These are phyloP conservation scores for Mycena filopes DNA, from an alignment of 768 basidiomycete species.

Conservation along the genomic window DNA sequence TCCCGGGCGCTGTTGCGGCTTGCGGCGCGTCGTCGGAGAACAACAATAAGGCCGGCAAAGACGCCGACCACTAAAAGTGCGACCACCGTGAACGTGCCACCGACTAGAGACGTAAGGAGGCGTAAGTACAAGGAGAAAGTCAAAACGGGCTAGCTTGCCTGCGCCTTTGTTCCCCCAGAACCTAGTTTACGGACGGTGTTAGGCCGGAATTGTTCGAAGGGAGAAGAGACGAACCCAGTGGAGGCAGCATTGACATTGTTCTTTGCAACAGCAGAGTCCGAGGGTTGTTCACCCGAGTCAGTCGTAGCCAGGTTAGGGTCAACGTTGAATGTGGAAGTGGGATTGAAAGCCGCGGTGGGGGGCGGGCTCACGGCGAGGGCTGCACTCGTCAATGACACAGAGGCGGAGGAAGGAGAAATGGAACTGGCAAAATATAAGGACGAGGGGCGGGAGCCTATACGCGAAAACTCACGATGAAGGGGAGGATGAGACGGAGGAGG, in stretches of 20 bases:
- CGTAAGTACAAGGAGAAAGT: not conserved
- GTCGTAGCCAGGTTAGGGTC: not conserved
- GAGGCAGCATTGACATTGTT: constrained; percentile 24
- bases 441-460: not conserved
- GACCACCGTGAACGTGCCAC: constrained; percentile 29
- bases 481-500: constrained; percentile 65
- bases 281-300: constrained; percentile 1
- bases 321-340: not conserved
- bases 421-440: not conserved
- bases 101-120: constrained; percentile 17
- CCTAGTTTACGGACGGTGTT: constrained; percentile 1
- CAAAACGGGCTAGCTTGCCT: constrained; percentile 7
- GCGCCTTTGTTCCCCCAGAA: constrained; percentile 33
- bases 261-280: not conserved
- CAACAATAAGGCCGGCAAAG: not conserved
- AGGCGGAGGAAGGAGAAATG: not conserved
- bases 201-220: not conserved
- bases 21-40: constrained; percentile 16
- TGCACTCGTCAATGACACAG: constrained; percentile 1
- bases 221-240: constrained; percentile 4
- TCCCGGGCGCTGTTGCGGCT: constrained; percentile 28
- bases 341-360: not conserved
- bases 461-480: constrained; percentile 68
- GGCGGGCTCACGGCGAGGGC: not conserved
- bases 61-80: constrained; percentile 23